A percentile compares a stretch with the other conserved stretches of the same genome.
These are phyloP conservation scores for Eutrema heterophyllum DNA, from an alignment of 345 rosid genomes.

Conservation along the genomic window DNA sequence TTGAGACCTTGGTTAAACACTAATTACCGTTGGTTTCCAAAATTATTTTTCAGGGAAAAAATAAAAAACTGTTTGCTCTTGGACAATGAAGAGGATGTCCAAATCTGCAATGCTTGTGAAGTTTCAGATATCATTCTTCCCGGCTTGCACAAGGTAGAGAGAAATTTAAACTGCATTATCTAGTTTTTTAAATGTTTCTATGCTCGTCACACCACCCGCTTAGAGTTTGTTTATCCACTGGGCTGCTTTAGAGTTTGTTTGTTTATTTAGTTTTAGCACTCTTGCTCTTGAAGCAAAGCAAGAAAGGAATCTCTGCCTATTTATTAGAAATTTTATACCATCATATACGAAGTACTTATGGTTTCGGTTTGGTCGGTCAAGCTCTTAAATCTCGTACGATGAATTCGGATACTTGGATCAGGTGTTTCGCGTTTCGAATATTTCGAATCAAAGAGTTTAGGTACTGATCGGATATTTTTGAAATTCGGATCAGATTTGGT, in stretches of 20 bases:
- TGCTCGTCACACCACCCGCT: not conserved
- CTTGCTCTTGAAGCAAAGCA: not conserved
- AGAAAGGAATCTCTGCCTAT: not conserved
- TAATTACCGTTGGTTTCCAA: not conserved
- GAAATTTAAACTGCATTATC: not conserved
- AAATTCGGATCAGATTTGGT: too few relatives aligned
- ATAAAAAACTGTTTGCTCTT: slow-evolving; percentile 69
- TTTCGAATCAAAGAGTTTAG: too few relatives aligned
- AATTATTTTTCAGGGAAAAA: slow-evolving; percentile 54
- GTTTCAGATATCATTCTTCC: not conserved
- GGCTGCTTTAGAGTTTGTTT: not conserved
- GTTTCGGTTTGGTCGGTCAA: too few relatives aligned
- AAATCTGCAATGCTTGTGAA: slow-evolving; percentile 9
- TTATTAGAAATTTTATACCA: too few relatives aligned
- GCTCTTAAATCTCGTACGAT: slow-evolving; percentile 14
- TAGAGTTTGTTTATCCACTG: not conserved
- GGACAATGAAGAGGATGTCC: slow-evolving; percentile 52
- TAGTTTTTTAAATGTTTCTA: not conserved
- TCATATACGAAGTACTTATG: too few relatives aligned
- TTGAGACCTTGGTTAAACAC: not conserved
- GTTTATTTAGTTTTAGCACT: not conserved
- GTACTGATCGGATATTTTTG: too few relatives aligned
- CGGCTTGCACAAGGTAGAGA: not conserved
- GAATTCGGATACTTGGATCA: slow-evolving; percentile 8
- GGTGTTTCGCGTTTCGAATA: not conserved